phyloP scores from a whole-genome alignment of 441 rosid genomes.

The Populus trichocarpa region DNA sequence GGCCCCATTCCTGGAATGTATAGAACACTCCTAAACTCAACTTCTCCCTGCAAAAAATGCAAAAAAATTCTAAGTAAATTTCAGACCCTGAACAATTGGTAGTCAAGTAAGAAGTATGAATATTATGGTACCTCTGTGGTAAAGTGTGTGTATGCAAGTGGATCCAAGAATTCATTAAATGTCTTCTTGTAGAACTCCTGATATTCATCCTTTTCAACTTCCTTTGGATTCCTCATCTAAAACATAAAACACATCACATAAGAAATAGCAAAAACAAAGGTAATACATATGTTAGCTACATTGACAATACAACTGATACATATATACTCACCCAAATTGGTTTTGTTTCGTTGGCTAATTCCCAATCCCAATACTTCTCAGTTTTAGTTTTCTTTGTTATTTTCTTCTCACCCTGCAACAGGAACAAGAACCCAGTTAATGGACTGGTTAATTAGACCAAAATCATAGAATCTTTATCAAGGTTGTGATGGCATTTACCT shows the following conservation, averaged over 20 bases:
- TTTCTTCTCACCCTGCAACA: constrained; percentile 62
- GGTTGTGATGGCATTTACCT: constrained; percentile 39
- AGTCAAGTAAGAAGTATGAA: background rate
- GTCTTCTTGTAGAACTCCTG: constrained; percentile 92
- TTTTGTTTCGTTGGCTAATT: constrained; percentile 89
- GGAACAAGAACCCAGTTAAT: constrained; percentile 16
- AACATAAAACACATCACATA: background rate
- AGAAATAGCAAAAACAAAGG: background rate
- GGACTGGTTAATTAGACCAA: background rate
- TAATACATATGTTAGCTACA: background rate
- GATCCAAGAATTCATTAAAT: constrained; percentile 90
- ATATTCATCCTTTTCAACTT: constrained; percentile 78
- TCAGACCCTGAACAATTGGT: constrained; percentile 8
- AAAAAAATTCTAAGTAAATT: constrained; percentile 8
- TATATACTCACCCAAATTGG: constrained; percentile 81
- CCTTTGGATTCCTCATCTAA: constrained; percentile 87
- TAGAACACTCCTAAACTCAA: constrained; percentile 91
- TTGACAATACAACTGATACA: background rate
- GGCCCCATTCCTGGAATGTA: constrained; percentile 99
- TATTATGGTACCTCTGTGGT: constrained; percentile 70
- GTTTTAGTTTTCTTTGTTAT: constrained; percentile 82
- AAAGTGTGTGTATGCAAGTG: constrained; percentile 78
- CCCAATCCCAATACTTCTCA: constrained; percentile 99
- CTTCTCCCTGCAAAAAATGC: constrained; percentile 77
- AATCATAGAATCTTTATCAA: background rate